phyloP scores from a whole-genome alignment of 73 alveolate genomes.

The Paramecium tetraurelia region DNA sequence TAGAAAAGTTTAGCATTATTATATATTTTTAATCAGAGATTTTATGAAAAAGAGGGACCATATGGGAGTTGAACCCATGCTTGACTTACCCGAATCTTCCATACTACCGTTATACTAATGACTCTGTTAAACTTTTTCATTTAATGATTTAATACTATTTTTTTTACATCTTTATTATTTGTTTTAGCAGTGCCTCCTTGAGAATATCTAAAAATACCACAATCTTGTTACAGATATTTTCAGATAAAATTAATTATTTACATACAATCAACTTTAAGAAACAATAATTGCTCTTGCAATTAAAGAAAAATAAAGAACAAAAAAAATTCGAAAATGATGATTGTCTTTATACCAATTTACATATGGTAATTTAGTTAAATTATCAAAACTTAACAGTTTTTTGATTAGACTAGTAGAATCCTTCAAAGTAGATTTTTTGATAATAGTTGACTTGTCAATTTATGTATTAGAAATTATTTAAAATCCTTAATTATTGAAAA shows the following conservation, averaged over 20 bases:
- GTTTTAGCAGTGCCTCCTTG: neutral
- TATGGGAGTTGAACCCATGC: constrained; percentile 45
- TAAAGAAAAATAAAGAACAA: constrained; percentile 7
- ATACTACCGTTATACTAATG: constrained; percentile 47
- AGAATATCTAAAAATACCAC: neutral
- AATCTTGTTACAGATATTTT: neutral
- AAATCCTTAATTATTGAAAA: constrained; percentile 40
- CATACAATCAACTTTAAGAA: neutral
- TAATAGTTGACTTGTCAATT: neutral
- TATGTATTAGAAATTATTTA: constrained; percentile 47
- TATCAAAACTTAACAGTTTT: neutral
- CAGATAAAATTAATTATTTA: neutral
- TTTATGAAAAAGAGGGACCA: constrained; percentile 21
- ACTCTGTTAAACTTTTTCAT: neutral
- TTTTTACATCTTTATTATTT: neutral
- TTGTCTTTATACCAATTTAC: constrained; percentile 24
- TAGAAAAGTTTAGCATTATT: neutral
- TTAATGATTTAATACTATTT: neutral
- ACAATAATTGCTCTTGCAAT: neutral
- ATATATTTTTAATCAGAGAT: neutral
- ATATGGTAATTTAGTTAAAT: neutral
- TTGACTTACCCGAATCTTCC: constrained; percentile 45
- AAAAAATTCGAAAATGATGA: constrained; percentile 24
- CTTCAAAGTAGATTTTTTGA: constrained; percentile 39
- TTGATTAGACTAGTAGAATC: constrained; percentile 37